These are phyloP conservation scores for Ceratocystis huliohia DNA, from an alignment of 2,329 filamentous ascomycete species.

Conservation along the genomic window DNA sequence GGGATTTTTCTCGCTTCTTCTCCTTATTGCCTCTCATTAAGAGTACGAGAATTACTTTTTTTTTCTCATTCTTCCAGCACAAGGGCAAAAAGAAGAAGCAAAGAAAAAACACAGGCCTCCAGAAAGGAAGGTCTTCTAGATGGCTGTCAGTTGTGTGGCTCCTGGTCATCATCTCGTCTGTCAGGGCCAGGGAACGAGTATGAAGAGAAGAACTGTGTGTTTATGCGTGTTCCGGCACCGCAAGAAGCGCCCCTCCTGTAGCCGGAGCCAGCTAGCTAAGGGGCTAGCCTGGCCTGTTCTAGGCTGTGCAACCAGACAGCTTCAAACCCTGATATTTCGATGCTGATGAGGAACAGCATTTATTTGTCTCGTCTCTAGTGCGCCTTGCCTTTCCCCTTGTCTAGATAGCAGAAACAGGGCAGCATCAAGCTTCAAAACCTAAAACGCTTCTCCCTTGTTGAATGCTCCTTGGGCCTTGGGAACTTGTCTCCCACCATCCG, in stretches of 20 bases:
- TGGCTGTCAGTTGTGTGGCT: constrained; percentile 1
- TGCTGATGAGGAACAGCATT: background rate
- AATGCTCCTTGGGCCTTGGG: background rate
- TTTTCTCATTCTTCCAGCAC: background rate
- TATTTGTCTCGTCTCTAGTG: background rate
- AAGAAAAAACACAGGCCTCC: background rate
- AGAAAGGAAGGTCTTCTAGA: constrained; percentile 2
- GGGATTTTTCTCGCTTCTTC: background rate
- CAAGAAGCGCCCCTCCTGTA: background rate
- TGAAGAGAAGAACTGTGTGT: background rate
- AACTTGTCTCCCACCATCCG: background rate
- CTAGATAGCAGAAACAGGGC: background rate
- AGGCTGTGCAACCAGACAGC: background rate
- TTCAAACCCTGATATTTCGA: background rate
- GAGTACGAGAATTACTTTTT: background rate
- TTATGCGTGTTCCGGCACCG: background rate
- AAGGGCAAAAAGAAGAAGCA: background rate
- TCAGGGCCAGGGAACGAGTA: background rate
- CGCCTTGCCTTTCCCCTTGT: constrained; percentile 1
- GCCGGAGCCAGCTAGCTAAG: background rate
- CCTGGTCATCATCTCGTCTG: background rate
- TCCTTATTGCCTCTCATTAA: background rate
- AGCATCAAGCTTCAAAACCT: background rate
- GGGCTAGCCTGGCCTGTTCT: background rate
- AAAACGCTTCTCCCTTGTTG: background rate